These are phyloP conservation scores for Solanum corneliomulleri DNA, from an alignment of 257 asterid species.

Conservation along the genomic window DNA sequence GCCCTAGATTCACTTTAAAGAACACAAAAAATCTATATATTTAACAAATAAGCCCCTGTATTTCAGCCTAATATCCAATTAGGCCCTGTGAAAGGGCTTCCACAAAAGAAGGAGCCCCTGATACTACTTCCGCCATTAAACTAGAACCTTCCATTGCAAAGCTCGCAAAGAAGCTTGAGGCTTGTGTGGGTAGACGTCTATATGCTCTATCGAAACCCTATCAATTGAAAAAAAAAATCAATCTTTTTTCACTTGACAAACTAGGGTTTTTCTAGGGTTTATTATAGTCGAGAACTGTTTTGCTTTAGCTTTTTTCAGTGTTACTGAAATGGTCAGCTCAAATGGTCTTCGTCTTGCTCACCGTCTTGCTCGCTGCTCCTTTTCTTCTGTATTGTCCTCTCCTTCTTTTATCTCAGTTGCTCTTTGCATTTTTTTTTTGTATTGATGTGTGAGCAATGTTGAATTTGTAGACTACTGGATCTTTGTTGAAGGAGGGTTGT, in stretches of 20 bases:
- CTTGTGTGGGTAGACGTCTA: background rate
- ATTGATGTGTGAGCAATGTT: background rate
- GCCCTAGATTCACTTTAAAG: background rate
- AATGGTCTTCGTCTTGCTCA: conserved; percentile 26
- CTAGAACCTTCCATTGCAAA: background rate
- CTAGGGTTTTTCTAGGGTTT: conserved; percentile 42
- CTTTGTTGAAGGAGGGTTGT: conserved; percentile 21
- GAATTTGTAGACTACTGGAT: conserved; percentile 28
- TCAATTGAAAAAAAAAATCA: background rate
- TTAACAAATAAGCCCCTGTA: background rate
- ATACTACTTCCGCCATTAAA: background rate
- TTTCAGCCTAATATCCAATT: background rate
- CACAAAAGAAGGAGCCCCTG: background rate
- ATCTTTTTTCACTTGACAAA: background rate
- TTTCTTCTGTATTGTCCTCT: conserved; percentile 2
- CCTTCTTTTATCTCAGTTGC: background rate
- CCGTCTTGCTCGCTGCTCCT: conserved; percentile 21
- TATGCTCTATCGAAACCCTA: background rate
- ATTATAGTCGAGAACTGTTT: background rate
- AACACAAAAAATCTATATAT: background rate
- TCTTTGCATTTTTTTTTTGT: background rate
- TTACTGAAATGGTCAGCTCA: conserved; percentile 33
- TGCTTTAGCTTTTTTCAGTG: background rate
- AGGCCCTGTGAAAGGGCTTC: background rate
- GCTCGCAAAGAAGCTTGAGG: background rate